Base-by-base conservation (phyloP, 208 protist species). In the Acanthamoeba quina region DNA sequence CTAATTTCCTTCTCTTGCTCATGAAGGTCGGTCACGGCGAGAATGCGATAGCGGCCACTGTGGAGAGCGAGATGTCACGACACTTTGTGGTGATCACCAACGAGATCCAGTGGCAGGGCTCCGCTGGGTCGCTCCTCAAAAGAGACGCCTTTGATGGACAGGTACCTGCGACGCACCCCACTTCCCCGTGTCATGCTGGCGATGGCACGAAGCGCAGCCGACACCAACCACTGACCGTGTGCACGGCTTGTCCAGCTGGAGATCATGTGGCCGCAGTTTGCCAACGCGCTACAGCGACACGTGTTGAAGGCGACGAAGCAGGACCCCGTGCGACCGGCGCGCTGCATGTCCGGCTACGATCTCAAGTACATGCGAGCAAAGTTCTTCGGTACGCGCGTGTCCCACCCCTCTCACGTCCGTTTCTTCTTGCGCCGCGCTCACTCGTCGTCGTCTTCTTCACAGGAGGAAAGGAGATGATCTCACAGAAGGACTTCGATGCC, bases 91-190 rank as follows among this genome's bases (percentile, higher is more conserved):
- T 92, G 17, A 92, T 92, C 88, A 92, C 88, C 24, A 92, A 92
- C 68, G 88, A 92, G 68, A 92, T 92, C 31, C 88, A 92, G 64
- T 92, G 88, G 88, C 88, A 92, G 88, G 88, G 88, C 64, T 92
- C 88, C 49, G 88, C 88, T 24, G 88, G 88, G n/a, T 66, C 88
- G 10, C 88, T 92, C 44, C 88, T 92, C 49, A 92, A 92, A 26
- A 7, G 88, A 4, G 88, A 92, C 68, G 68, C 88, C 26, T 92
- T 92, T 41, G 88, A 78, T 19, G 88, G 88, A 3, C 88, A 92
- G 66, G 64, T 92, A 31, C 7, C 17, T 13, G 24, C 26, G n/a
- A n/a, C n/a, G n/a, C n/a, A n/a, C n/a, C n/a, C n/a, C n/a, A n/a
- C n/a, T n/a, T n/a, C n/a, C n/a, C n/a, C n/a, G n/a, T n/a, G n/a